These are phyloP conservation scores for Penicillium olsonii DNA, from an alignment of 2,329 filamentous ascomycete species.

Conservation along the genomic window DNA sequence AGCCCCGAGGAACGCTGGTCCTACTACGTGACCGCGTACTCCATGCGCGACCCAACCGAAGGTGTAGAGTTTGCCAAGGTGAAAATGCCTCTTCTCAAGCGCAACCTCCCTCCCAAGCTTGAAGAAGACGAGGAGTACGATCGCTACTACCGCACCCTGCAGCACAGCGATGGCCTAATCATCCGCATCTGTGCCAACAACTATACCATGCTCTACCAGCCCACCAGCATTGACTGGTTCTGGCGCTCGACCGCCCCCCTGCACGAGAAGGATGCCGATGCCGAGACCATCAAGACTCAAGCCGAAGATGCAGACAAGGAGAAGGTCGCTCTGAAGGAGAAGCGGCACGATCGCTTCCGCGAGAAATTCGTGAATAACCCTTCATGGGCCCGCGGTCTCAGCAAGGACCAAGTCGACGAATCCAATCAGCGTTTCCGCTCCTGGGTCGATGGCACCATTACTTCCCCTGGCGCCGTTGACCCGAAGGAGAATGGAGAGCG, in stretches of 20 bases:
- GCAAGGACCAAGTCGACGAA: conserved; percentile 52
- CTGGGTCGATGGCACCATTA: conserved; percentile 43
- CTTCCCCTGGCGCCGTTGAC: conserved; percentile 14
- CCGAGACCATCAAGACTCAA: conserved; percentile 27
- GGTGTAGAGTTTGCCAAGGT: conserved; percentile 67
- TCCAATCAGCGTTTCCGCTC: conserved; percentile 50
- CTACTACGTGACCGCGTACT: conserved; percentile 92
- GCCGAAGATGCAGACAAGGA: conserved; percentile 39
- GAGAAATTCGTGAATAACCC: conserved; percentile 57
- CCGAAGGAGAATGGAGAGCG: conserved; percentile 11
- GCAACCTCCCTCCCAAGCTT: conserved; percentile 67
- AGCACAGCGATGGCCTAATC: conserved; percentile 67
- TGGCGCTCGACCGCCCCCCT: conserved; percentile 49
- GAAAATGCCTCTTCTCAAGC: conserved; percentile 68
- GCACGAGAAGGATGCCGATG: conserved; percentile 18
- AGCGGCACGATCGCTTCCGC: conserved; percentile 50
- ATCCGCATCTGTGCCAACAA: conserved; percentile 76
- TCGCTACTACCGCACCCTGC: conserved; percentile 55
- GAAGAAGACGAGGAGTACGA: conserved; percentile 63
- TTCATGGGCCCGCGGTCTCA: conserved; percentile 52
- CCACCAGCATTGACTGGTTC: conserved; percentile 70
- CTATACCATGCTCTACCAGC: conserved; percentile 76
- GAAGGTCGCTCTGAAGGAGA: conserved; percentile 39
- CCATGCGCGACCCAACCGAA: conserved; percentile 84
- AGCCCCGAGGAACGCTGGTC: conserved; percentile 72